Evolutionary conservation across 2,329 filamentous ascomycete genomes (phyloP).

Genomic region (Tricladium varicosporioides): DNA sequence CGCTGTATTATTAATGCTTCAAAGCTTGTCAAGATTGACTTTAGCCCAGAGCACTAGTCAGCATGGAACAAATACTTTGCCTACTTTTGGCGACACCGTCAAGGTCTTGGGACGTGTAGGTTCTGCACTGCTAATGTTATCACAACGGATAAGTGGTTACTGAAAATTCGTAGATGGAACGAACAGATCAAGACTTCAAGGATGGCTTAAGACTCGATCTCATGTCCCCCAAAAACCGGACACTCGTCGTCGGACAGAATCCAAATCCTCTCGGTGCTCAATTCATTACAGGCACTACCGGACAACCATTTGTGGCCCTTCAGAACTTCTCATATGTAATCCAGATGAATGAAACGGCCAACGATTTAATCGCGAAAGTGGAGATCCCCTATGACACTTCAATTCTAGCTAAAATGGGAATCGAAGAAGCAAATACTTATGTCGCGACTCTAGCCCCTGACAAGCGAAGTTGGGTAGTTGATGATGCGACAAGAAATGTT

Average conservation of each 20-base stretch:
- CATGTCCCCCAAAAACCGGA: constrained; percentile 34
- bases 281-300: constrained; percentile 34
- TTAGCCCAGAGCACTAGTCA: constrained; percentile 3
- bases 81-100: constrained; percentile 18
- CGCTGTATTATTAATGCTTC: constrained; percentile 15
- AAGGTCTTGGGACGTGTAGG: constrained; percentile 19
- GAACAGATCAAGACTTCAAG: constrained; percentile 34
- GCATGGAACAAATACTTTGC: constrained; percentile 14
- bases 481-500: constrained; percentile 30
- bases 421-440: constrained; percentile 21
- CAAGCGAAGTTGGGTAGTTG: constrained; percentile 37
- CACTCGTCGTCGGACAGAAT: constrained; percentile 34
- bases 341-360: constrained; percentile 33
- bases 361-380: constrained; percentile 36
- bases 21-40: constrained; percentile 12
- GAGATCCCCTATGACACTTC: constrained; percentile 32
- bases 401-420: constrained; percentile 17
- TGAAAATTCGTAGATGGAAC: constrained; percentile 16
- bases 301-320: constrained; percentile 32
- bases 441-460: constrained; percentile 19
- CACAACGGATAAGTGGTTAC: neutral
- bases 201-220: constrained; percentile 36
- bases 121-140: neutral
- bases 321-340: constrained; percentile 35
- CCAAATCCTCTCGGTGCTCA: constrained; percentile 27